Percentiles rank a stretch among this genome's conserved stretches.
phyloP scores from a whole-genome alignment of 176 grass and related monocot genomes.

The Eremochloa ophiuroides region DNA sequence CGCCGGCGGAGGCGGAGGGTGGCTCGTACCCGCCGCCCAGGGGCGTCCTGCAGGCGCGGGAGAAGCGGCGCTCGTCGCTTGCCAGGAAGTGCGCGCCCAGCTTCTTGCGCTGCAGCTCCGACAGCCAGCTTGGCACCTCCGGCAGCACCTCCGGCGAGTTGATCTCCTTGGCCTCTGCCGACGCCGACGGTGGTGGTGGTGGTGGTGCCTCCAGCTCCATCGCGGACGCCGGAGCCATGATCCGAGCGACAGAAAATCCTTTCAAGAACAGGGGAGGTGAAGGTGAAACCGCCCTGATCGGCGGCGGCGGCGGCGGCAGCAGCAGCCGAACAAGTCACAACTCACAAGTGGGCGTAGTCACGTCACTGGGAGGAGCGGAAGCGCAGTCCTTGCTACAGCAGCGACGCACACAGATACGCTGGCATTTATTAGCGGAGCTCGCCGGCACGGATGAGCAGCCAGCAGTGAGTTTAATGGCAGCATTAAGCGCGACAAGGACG shows the following conservation, averaged over 20 bases:
- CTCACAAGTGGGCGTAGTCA: no score
- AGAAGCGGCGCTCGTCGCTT: constrained; percentile 59
- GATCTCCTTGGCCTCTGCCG: constrained; percentile 57
- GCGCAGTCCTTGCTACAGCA: not conserved
- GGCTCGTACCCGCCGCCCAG: constrained; percentile 36
- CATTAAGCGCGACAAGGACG: constrained; percentile 22
- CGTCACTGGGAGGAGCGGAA: not conserved
- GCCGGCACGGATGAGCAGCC: not conserved
- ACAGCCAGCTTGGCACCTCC: not conserved
- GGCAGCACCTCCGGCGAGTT: constrained; percentile 34
- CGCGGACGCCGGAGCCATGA: constrained; percentile 1
- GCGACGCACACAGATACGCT: not conserved
- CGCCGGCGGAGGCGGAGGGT: not conserved
- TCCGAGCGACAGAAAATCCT: not conserved
- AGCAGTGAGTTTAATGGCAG: not conserved
- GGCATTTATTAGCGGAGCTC: not conserved
- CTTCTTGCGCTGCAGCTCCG: constrained; percentile 40
- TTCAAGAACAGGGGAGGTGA: not conserved
- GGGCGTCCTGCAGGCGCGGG: not conserved
- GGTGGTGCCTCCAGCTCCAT: constrained; percentile 18
- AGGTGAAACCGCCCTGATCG: not conserved
- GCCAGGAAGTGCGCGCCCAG: constrained; percentile 61
- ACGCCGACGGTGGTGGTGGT: not conserved
- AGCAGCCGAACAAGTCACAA: not conserved
- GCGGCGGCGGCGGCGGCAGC: not conserved